Percentiles rank a stretch among this genome's conserved stretches.
Evolutionary conservation across 2,329 filamentous ascomycete genomes (phyloP).

Genomic region (Allantophomopsis cytisporea): DNA sequence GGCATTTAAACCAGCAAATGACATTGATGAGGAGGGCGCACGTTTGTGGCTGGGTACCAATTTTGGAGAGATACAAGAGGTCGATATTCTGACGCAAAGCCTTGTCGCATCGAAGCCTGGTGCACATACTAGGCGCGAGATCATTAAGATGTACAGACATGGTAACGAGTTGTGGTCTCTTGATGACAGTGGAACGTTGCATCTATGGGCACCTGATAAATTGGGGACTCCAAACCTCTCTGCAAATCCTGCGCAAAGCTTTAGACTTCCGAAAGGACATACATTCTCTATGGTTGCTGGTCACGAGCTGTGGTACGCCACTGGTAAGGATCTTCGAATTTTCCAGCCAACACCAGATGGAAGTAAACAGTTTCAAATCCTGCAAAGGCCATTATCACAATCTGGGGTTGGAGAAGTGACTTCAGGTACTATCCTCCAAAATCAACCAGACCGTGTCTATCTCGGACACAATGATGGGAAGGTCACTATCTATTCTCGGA

Average conservation of each 20-base stretch:
- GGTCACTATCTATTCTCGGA: conserved; percentile 74
- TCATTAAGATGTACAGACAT: conserved; percentile 76
- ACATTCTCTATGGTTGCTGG: conserved; percentile 83
- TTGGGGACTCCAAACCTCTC: conserved; percentile 57
- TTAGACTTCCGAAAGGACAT: conserved; percentile 67
- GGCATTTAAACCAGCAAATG: conserved; percentile 69
- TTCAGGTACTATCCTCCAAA: conserved; percentile 62
- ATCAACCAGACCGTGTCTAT: conserved; percentile 67
- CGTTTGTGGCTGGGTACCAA: conserved; percentile 85
- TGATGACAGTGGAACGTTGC: conserved; percentile 76
- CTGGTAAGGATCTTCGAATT: conserved; percentile 75
- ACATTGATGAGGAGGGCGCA: conserved; percentile 68
- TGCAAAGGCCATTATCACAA: conserved; percentile 56
- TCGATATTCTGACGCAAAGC: conserved; percentile 64
- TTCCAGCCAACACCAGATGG: conserved; percentile 62
- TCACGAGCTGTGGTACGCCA: conserved; percentile 75
- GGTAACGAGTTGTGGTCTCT: conserved; percentile 87
- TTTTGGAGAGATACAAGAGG: conserved; percentile 75
- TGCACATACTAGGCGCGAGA: conserved; percentile 65
- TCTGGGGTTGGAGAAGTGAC: conserved; percentile 76
- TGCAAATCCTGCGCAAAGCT: conserved; percentile 57
- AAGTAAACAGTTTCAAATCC: conserved; percentile 59
- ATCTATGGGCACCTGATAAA: conserved; percentile 71
- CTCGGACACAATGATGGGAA: conserved; percentile 92
- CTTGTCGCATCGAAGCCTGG: conserved; percentile 54